Evolutionary conservation across 257 asterid genomes (phyloP), one percentile per base, ranked within the genome.

Genomic region (Scutellaria barbata): DNA sequence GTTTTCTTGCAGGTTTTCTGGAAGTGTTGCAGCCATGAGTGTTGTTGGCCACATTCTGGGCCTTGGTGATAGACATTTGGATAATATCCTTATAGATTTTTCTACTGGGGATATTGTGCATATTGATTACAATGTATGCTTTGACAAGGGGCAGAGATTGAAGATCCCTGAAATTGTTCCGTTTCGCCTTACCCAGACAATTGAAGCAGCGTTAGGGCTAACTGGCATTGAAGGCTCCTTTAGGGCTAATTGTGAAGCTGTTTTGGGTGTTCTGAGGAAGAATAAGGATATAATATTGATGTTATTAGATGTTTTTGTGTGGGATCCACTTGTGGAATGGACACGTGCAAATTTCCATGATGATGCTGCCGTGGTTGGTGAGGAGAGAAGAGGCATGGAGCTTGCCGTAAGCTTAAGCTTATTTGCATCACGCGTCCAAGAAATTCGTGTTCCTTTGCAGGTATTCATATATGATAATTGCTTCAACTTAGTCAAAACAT

Each of bases 291-390:
- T 88, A 76, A 84, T 95, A 63, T 82, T 95, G 85, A 89, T 95
- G 99, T 75, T 95, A 68, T 69, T 95, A 54, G 99, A 90, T 77
- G 96, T 79, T 72, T 95, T 95, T 85, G 95, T 92, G 66, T 95
- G 99, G 99, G 99, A 95, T 74, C 99, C 99, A 33, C 98, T 95
- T 62, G 98, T 92, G 73, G 99, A 95, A 76, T 95, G 99, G 99
- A 95, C 99, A 77, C 96, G 92, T 62, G 96, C 95, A 74, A 95
- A 95, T 84, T 88, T 92, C 81, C 99, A 91, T 82, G 99, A 95
- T 51, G 99, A 92, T 76, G 99, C 98, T 45, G 99, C 97, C 61
- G 89, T 95, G 68, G 96, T 95, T 76, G 98, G 99, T 53, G 99
- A 95, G 84, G 99, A 95, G 83, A 87, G 99, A 57, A 95, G 83